Evolutionary conservation across 129 eudicot species (phyloP), one percentile per base, ranked within the genome.

Genomic region (Tagetes erecta): DNA sequence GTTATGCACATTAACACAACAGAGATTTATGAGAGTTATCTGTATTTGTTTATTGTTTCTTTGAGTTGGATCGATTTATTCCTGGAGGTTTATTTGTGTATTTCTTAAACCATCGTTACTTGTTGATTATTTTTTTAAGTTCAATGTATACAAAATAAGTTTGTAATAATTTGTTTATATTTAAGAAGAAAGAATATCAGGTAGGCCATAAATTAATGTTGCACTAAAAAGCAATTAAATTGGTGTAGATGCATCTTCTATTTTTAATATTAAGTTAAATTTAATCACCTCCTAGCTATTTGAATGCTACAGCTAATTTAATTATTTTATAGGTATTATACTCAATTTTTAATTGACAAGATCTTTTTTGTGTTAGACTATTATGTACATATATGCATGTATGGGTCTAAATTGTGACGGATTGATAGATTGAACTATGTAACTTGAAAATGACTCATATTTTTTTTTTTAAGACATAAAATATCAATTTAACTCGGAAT

Each of bases 251-350:
- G 20, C 40, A 34, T 59, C 3, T 8, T 8, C 10, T 10, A 10
- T 59, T 58, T 58, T 30, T 58, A 58, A 58, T 58, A 58, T 58
- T 58, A 58, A 33, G 64, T 1, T 30, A 39, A 9, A 58, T 34
- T 53, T 58, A 30, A 31, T 52, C 40, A 33, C 39, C 31, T 8
- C 31, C 31, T 58, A 30, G 2, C 31, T 58, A 30, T 2, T n/a
- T 8, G 64, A 59, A 59, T 59, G 20, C 35, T 59, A 59, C 66
- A 59, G 41, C 66, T 9, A 59, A 33, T 59, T 59, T 59, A 34
- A 35, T 34, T 34, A 34, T 59, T 33, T 59, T 27, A 0, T 30
- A 8, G 38, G 6, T 31, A 33, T 2, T 31, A 33, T 9, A 57
- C 9, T 58, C 40, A 33, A 31, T 8, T 33, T 52, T 33, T 58